Evolutionary conservation across 23 red algal species (phyloP).

Genomic region (Gracilaria gracilis): DNA sequence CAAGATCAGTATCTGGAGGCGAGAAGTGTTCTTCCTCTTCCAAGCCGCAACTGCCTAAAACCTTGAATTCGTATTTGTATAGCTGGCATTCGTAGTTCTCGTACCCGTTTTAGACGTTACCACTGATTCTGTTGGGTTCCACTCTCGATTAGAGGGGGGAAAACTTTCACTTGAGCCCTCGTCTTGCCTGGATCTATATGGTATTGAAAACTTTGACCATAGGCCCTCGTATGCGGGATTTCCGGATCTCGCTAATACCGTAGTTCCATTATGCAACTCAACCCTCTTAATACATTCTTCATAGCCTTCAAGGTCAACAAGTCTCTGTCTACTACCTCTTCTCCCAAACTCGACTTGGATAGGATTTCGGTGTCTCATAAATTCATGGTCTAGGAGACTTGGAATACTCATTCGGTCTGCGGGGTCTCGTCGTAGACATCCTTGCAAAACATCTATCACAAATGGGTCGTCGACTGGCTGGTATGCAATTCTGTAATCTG

Average conservation of each 20-base stretch:
- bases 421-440: conserved; percentile 37
- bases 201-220: conserved; percentile 1
- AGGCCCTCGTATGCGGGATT: background rate
- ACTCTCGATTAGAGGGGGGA: background rate
- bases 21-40: background rate
- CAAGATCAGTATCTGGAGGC: background rate
- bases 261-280: background rate
- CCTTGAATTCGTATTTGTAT: conserved; percentile 31
- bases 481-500: conserved; percentile 48
- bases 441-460: conserved; percentile 12
- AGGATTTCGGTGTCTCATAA: conserved; percentile 22
- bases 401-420: conserved; percentile 82
- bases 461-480: conserved; percentile 17
- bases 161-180: background rate
- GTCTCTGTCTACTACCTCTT: background rate
- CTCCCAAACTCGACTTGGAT: background rate
- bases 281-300: conserved; percentile 8
- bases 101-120: conserved; percentile 24
- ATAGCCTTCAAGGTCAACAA: conserved; percentile 1
- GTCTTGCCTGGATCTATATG: background rate
- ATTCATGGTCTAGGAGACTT: conserved; percentile 38
- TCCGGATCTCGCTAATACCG: background rate
- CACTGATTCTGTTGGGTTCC: conserved; percentile 10
- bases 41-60: background rate
- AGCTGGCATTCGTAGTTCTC: conserved; percentile 18